Conservation (phyloP, 2,329 filamentous ascomycete species). For the Diplocarpon rosae region DNA sequence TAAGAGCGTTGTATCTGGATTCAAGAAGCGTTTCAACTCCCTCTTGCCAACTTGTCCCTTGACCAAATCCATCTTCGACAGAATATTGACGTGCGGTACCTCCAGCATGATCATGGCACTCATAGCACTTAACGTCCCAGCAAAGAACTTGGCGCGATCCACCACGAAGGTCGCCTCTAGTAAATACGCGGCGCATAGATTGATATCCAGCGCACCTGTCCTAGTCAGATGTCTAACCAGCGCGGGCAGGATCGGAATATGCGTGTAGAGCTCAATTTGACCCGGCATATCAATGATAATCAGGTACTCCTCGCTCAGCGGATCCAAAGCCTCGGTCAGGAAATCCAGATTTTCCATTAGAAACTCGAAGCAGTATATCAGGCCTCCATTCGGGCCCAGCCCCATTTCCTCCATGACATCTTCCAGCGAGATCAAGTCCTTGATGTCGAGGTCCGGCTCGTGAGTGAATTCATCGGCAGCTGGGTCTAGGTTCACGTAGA, state of each 20-base stretch:
- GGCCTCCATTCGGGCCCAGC: slow-evolving; percentile 79
- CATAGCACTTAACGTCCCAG: slow-evolving; percentile 92
- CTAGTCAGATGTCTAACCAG: slow-evolving; percentile 74
- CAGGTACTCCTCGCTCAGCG: slow-evolving; percentile 85
- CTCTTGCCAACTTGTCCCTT: slow-evolving; percentile 80
- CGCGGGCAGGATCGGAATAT: slow-evolving; percentile 82
- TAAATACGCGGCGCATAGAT: slow-evolving; percentile 85
- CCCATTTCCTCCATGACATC: slow-evolving; percentile 96
- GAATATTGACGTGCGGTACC: slow-evolving; percentile 88
- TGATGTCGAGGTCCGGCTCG: slow-evolving; percentile 87
- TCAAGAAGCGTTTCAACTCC: slow-evolving; percentile 81
- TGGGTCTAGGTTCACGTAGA: slow-evolving; percentile 97
- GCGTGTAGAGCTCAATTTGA: slow-evolving; percentile 97
- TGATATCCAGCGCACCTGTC: slow-evolving; percentile 73
- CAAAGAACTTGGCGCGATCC: slow-evolving; percentile 94
- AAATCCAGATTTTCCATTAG: slow-evolving; percentile 91
- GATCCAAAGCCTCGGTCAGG: slow-evolving; percentile 72
- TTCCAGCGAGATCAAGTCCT: slow-evolving; percentile 83
- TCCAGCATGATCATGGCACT: slow-evolving; percentile 98
- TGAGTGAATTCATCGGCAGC: slow-evolving; percentile 90
- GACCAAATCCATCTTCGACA: slow-evolving; percentile 96
- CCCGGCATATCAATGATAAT: slow-evolving; percentile 99
- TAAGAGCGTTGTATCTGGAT: slow-evolving; percentile 71
- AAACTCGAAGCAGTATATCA: slow-evolving; percentile 96
- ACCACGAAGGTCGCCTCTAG: slow-evolving; percentile 93